Percentiles rank a stretch among this genome's conserved stretches.
Evolutionary conservation across 2,329 filamentous ascomycete genomes (phyloP).

Genomic region (Hymenoscyphus fructigenus): DNA sequence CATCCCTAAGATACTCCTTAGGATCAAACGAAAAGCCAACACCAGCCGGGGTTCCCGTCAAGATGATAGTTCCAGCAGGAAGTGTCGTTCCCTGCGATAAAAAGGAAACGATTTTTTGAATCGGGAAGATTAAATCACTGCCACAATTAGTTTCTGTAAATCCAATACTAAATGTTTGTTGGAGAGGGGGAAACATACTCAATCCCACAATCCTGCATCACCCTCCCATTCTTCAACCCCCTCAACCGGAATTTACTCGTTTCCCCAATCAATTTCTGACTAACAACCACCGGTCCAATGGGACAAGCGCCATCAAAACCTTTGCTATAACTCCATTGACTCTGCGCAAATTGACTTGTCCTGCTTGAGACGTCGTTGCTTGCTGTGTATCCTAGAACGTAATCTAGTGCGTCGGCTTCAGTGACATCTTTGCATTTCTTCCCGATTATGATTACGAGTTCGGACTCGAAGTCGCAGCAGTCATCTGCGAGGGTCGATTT

Average conservation of each 20-base stretch:
- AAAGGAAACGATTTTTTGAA: conserved; percentile 45
- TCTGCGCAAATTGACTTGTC: conserved; percentile 48
- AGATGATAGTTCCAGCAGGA: conserved; percentile 44
- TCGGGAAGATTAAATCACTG: conserved; percentile 47
- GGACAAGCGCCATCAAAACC: conserved; percentile 51
- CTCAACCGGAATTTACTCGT: conserved; percentile 42
- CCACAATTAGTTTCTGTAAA: background rate
- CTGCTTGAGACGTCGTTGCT: conserved; percentile 56
- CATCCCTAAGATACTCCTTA: conserved; percentile 44
- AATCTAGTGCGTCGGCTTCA: conserved; percentile 47
- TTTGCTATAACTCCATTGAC: conserved; percentile 52
- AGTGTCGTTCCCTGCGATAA: conserved; percentile 45
- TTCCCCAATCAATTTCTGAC: conserved; percentile 43
- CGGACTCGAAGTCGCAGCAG: conserved; percentile 50
- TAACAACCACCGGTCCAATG: conserved; percentile 51
- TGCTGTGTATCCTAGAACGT: conserved; percentile 56
- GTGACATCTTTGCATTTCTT: conserved; percentile 48
- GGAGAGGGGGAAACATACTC: conserved; percentile 36
- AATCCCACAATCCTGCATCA: conserved; percentile 44
- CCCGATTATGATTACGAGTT: conserved; percentile 50
- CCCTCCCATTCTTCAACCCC: conserved; percentile 50
- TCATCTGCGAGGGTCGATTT: conserved; percentile 45
- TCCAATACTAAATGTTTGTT: too few relatives aligned
- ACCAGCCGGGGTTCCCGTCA: conserved; percentile 48
- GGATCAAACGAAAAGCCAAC: conserved; percentile 34